Evolutionary conservation across 2,329 filamentous ascomycete genomes (phyloP).

Genomic region (Aspergillus hiratsukae): DNA sequence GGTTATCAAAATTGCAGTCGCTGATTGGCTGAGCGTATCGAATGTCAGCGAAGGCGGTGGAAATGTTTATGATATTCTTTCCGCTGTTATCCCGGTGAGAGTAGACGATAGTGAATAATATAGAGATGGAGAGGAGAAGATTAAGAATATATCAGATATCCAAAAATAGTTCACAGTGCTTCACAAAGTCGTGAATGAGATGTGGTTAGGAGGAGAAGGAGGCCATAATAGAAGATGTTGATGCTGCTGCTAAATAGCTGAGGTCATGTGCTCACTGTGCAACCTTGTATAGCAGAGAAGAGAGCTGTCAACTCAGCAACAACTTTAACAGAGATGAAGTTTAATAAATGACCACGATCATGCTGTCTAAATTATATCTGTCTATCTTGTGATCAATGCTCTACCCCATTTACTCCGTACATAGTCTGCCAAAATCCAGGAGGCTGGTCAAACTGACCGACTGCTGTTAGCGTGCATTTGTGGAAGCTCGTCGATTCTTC

Average conservation of each 20-base stretch:
- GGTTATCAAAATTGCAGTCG: constrained; percentile 2
- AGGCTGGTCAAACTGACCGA: constrained; percentile 24
- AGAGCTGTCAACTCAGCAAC: not conserved
- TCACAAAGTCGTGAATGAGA: not conserved
- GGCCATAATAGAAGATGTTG: not conserved
- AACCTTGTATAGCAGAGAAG: not conserved
- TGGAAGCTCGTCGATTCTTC: constrained; percentile 23
- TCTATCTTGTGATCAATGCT: constrained; percentile 4
- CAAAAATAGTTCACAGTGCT: not conserved
- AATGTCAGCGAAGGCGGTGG: constrained; percentile 40
- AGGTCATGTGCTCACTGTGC: not conserved
- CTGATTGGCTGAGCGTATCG: constrained; percentile 25
- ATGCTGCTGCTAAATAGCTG: not conserved
- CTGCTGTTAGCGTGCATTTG: constrained; percentile 24
- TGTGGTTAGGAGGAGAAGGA: not conserved
- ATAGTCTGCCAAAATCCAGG: constrained; percentile 24
- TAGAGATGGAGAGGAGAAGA: constrained; percentile 8
- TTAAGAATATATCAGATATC: constrained; percentile 11
- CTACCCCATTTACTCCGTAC: constrained; percentile 8
- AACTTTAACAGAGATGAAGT: not conserved
- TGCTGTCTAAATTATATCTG: constrained; percentile 12
- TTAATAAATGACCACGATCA: not conserved
- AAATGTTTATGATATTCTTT: constrained; percentile 15
- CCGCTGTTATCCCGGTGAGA: not conserved
- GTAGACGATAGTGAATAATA: constrained; percentile 12